phyloP scores from a whole-genome alignment of 2,329 filamentous ascomycete genomes.

The Ceratocystis alfenasii region DNA sequence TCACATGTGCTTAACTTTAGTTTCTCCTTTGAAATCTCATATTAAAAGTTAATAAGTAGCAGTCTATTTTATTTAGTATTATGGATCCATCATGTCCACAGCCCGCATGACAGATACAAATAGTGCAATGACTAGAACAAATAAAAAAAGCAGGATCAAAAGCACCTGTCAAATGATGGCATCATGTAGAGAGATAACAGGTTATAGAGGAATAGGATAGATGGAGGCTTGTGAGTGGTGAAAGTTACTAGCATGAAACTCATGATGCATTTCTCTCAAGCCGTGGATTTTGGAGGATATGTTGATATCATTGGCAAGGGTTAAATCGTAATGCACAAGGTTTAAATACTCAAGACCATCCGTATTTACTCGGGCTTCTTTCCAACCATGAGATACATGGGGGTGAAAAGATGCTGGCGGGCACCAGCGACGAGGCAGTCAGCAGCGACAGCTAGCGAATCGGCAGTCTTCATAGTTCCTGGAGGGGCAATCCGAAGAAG shows the following conservation, averaged over 20 bases:
- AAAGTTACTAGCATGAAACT: no score
- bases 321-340: background rate
- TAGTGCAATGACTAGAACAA: background rate
- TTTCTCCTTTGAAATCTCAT: no score
- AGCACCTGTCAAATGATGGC: background rate
- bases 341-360: background rate
- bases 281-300: no score
- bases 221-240: no score
- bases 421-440: constrained; percentile 82
- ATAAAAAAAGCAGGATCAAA: background rate
- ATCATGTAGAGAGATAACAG: background rate
- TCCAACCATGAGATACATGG: constrained; percentile 95
- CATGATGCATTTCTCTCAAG: no score
- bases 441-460: constrained; percentile 68
- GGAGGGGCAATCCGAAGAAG: constrained; percentile 59
- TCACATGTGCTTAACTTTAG: no score
- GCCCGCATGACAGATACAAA: background rate
- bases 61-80: background rate
- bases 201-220: background rate
- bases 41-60: no score
- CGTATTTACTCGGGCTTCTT: constrained; percentile 52
- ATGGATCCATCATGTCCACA: background rate
- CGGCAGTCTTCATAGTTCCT: constrained; percentile 89
- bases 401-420: constrained; percentile 84
- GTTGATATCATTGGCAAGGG: no score